Percentiles rank a stretch among this genome's conserved stretches.
These are phyloP conservation scores for Pulveroboletus ravenelii DNA, from an alignment of 768 basidiomycete genomes.

Conservation along the genomic window DNA sequence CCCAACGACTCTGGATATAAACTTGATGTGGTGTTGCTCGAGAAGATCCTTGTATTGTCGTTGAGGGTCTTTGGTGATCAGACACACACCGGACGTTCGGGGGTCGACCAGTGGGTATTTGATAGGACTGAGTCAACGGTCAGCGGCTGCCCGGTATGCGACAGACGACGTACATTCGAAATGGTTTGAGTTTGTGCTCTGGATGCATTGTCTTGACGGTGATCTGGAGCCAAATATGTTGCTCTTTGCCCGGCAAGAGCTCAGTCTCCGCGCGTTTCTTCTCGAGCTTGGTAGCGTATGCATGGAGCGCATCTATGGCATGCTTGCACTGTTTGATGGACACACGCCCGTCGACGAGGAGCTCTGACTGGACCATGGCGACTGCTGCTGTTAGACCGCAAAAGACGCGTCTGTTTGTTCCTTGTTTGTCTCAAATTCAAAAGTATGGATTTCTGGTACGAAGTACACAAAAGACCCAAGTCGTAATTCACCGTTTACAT, in stretches of 20 bases:
- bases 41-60: constrained; percentile 94
- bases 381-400: no score
- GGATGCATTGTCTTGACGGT: constrained; percentile 80
- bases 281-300: constrained; percentile 61
- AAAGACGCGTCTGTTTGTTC: constrained; percentile 6
- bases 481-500: no score
- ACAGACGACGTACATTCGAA: constrained; percentile 63
- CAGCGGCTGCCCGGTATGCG: background rate
- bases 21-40: constrained; percentile 71
- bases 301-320: constrained; percentile 75
- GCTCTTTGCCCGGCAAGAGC: constrained; percentile 73
- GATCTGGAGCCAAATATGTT: constrained; percentile 84
- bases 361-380: constrained; percentile 44
- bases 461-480: no score
- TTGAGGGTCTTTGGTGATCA: constrained; percentile 95
- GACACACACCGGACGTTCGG: constrained; percentile 72
- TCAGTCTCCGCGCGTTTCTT: constrained; percentile 66
- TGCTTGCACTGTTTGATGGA: constrained; percentile 66
- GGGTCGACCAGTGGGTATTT: constrained; percentile 82
- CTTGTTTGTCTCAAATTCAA: constrained; percentile 10
- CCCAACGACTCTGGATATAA: constrained; percentile 88
- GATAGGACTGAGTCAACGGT: constrained; percentile 46
- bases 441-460: background rate
- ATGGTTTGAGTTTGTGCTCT: constrained; percentile 72
- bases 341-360: constrained; percentile 70